phyloP scores from a whole-genome alignment of 2,329 filamentous ascomycete genomes.

The Orbilia brochopaga region DNA sequence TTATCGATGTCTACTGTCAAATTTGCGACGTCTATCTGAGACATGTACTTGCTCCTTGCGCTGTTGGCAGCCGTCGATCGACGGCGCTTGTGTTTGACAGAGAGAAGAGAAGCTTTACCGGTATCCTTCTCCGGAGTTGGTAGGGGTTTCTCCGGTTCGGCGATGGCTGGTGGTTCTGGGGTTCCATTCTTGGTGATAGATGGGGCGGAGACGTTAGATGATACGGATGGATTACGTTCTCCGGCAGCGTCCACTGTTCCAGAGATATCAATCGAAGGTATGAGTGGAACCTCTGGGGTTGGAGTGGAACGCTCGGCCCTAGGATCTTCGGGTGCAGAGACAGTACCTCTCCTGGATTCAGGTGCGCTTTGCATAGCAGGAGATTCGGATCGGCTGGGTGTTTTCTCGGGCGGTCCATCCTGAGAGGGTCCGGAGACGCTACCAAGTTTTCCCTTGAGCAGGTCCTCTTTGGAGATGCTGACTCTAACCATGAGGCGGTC shows the following conservation, averaged over 20 bases:
- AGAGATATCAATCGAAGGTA: slow-evolving; percentile 47
- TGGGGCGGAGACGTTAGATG: slow-evolving; percentile 9
- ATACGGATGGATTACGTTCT: slow-evolving; percentile 5
- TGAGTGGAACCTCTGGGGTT: slow-evolving; percentile 11
- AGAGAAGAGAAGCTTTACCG: slow-evolving; percentile 35
- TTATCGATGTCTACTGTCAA: slow-evolving; percentile 54
- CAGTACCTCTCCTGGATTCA: slow-evolving; percentile 15
- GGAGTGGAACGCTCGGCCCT: slow-evolving; percentile 9
- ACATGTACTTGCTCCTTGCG: slow-evolving; percentile 48
- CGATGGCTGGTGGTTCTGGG: slow-evolving; percentile 14
- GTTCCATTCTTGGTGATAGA: slow-evolving; percentile 7
- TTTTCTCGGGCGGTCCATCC: slow-evolving; percentile 39
- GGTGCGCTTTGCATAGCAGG: slow-evolving; percentile 44
- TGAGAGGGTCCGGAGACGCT: slow-evolving; percentile 13
- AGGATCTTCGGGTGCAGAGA: slow-evolving; percentile 4
- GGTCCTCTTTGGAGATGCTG: slow-evolving; percentile 43
- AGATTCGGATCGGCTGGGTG: slow-evolving; percentile 36
- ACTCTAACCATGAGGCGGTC: slow-evolving; percentile 38
- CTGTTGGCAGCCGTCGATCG: slow-evolving; percentile 34
- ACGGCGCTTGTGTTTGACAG: slow-evolving; percentile 38
- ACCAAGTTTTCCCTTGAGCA: slow-evolving; percentile 25
- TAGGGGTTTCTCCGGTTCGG: slow-evolving; percentile 6
- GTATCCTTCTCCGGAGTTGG: slow-evolving; percentile 15
- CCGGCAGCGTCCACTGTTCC: slow-evolving; percentile 13
- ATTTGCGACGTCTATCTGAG: slow-evolving; percentile 53